These are phyloP conservation scores for Imleria badia DNA, from an alignment of 768 basidiomycete species.

Conservation along the genomic window DNA sequence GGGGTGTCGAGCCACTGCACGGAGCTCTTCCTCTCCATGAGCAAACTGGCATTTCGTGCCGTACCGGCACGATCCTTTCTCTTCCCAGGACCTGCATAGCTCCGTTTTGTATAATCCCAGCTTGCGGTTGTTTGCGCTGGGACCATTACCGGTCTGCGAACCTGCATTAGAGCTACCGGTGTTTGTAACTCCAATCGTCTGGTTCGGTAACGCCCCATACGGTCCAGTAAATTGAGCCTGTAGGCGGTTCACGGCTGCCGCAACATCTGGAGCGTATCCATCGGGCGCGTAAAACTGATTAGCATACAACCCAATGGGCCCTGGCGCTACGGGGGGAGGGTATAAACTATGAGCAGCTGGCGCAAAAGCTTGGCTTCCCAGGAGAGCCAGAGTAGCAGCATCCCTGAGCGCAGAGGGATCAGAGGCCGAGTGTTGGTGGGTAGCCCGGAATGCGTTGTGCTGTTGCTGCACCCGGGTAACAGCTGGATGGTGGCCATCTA, in stretches of 20 bases:
- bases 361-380: conserved; percentile 56
- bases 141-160: conserved; percentile 51
- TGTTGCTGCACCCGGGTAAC: conserved; percentile 80
- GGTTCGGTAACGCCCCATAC: conserved; percentile 50
- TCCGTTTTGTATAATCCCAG: conserved; percentile 90
- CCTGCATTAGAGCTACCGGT: conserved; percentile 33
- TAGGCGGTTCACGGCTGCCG: conserved; percentile 59
- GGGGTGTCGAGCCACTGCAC: conserved; percentile 82
- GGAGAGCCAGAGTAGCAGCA: conserved; percentile 60
- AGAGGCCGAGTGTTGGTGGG: conserved; percentile 81
- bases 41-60: conserved; percentile 91
- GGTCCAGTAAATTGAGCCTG: conserved; percentile 56
- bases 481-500: conserved; percentile 58
- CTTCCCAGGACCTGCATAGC: conserved; percentile 88
- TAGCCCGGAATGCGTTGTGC: conserved; percentile 67
- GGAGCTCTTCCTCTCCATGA: conserved; percentile 86
- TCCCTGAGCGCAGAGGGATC: conserved; percentile 79
- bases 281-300: conserved; percentile 71
- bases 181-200: conserved; percentile 44
- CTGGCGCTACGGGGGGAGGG: conserved; percentile 40
- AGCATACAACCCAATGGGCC: conserved; percentile 62
- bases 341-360: conserved; percentile 53
- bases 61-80: conserved; percentile 85
- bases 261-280: conserved; percentile 53
- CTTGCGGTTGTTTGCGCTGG: conserved; percentile 91